Base-by-base conservation (phyloP, 768 basidiomycete genomes). In the Erythrobasidium yunnanense region DNA sequence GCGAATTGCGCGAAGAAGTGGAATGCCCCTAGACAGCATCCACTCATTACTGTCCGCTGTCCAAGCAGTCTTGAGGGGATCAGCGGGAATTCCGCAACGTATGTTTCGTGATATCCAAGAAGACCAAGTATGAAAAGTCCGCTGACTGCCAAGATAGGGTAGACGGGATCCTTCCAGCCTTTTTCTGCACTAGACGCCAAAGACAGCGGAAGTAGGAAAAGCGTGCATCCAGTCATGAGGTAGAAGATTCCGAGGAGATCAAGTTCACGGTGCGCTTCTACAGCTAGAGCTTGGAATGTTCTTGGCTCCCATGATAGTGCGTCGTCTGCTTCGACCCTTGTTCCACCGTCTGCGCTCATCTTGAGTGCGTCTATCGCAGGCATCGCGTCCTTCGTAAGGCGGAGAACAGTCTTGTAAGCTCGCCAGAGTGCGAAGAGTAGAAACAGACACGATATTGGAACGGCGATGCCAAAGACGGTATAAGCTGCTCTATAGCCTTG, bases 1-100 rank as follows among this genome's bases (percentile, higher is more conserved):
- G 55, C 66, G 69, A 66, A 71, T 55, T 71, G 71, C 25, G 58
- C 63, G 57, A 50, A 30, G 56, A 73, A 73, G 55, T 72, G 71
- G 52, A 70, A 72, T 57, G 72, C 68, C 0, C 73, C 73, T 23
- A 73, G 65, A 1, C 35, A 17, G 8, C 65, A 68, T 1, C 70
- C 71, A 33, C 50, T 47, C 25, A 72, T 49, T 49, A 72, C 67
- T 0, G 71, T 73, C 15, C 60, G 55, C 38, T 71, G 70, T 29
- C 47, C 42, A 23, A 72, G 54, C 0, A 73, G 55, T 1, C 71
- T 51, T 1, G 69, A 58, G 7, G 73, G 70, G 18, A 73, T 51
- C 55, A 73, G 60, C 1, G 73, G 73, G 34, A 66, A 35, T 17
- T 47, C 8, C 0, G 73, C 67, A 23, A 68, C 18, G 32, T 46